Percentiles rank a stretch among this genome's conserved stretches.
phyloP scores from a whole-genome alignment of 2,329 filamentous ascomycete species.

The Diplodia intermedia region DNA sequence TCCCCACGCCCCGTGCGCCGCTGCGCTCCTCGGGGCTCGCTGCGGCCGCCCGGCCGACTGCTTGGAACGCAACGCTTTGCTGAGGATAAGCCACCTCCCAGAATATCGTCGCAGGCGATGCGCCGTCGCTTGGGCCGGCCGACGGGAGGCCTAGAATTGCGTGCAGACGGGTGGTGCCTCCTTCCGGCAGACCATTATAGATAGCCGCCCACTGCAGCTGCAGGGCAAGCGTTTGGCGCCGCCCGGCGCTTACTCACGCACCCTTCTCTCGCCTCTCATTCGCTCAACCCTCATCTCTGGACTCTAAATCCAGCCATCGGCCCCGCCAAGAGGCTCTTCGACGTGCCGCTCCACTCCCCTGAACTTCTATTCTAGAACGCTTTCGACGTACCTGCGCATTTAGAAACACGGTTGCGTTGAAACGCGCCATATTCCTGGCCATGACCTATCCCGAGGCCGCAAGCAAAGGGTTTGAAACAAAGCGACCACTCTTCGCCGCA shows the following conservation, averaged over 20 bases:
- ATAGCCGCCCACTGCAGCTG: constrained; percentile 17
- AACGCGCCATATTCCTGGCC: constrained; percentile 14
- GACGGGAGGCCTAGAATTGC: constrained; percentile 24
- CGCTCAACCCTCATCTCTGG: not conserved
- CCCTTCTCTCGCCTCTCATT: constrained; percentile 4
- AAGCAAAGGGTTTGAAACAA: constrained; percentile 19
- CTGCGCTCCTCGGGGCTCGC: constrained; percentile 4
- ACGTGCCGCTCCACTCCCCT: not conserved
- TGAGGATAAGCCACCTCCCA: constrained; percentile 14
- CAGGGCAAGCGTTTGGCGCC: constrained; percentile 8
- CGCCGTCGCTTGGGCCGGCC: constrained; percentile 5
- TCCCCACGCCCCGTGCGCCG: constrained; percentile 6
- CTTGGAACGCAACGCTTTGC: not conserved
- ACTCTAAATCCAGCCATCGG: constrained; percentile 6
- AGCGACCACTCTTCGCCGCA: not conserved
- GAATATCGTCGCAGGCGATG: not conserved
- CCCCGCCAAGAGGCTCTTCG: constrained; percentile 10
- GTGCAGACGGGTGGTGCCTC: constrained; percentile 15
- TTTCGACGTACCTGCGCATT: constrained; percentile 1
- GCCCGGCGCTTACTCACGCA: constrained; percentile 18
- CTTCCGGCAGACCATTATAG: constrained; percentile 10
- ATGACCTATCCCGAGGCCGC: constrained; percentile 2
- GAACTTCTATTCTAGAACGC: constrained; percentile 10
- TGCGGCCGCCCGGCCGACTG: constrained; percentile 9
- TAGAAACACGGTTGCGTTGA: constrained; percentile 5